A percentile compares a stretch with the other conserved stretches of the same genome.
Conservation (phyloP, 805 yeast genomes). For the Middelhovenomyces tepae region DNA sequence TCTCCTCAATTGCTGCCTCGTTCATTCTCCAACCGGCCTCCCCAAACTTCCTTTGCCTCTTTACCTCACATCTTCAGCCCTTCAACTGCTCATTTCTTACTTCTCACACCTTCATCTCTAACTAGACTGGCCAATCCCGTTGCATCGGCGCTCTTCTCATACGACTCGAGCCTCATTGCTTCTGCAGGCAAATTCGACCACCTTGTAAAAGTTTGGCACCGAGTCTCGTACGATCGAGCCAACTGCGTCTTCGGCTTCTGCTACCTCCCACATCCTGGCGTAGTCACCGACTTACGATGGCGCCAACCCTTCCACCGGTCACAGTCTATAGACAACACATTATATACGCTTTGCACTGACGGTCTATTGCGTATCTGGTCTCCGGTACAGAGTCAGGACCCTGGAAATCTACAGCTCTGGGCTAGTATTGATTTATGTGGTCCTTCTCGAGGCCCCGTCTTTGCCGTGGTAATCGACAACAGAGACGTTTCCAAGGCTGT, state of each 20-base stretch:
- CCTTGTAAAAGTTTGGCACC: slow-evolving; percentile 68
- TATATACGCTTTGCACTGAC: slow-evolving; percentile 61
- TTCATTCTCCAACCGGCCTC: too few relatives aligned
- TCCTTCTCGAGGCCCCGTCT: slow-evolving; percentile 13
- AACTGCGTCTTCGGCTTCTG: slow-evolving; percentile 58
- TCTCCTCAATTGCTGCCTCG: too few relatives aligned
- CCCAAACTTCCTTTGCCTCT: too few relatives aligned
- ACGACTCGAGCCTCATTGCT: slow-evolving; percentile 61
- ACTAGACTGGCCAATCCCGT: slow-evolving; percentile 54
- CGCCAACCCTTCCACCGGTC: slow-evolving; percentile 31
- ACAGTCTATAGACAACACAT: slow-evolving; percentile 37
- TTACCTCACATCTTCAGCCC: too few relatives aligned
- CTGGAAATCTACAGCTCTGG: slow-evolving; percentile 20
- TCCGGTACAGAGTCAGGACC: slow-evolving; percentile 16
- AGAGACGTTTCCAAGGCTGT: slow-evolving; percentile 27
- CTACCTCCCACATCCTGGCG: slow-evolving; percentile 55
- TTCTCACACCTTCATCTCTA: slow-evolving; percentile 31
- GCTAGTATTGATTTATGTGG: slow-evolving; percentile 43
- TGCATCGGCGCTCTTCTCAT: slow-evolving; percentile 47
- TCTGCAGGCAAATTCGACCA: slow-evolving; percentile 54
- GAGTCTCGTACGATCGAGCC: slow-evolving; percentile 58
- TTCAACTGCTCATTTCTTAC: neutral
- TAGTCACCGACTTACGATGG: slow-evolving; percentile 55
- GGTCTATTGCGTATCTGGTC: slow-evolving; percentile 56
- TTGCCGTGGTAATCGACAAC: slow-evolving; percentile 35